Base-by-base conservation (phyloP, 2,329 filamentous ascomycete genomes). In the Hymenoscyphus repandus region DNA sequence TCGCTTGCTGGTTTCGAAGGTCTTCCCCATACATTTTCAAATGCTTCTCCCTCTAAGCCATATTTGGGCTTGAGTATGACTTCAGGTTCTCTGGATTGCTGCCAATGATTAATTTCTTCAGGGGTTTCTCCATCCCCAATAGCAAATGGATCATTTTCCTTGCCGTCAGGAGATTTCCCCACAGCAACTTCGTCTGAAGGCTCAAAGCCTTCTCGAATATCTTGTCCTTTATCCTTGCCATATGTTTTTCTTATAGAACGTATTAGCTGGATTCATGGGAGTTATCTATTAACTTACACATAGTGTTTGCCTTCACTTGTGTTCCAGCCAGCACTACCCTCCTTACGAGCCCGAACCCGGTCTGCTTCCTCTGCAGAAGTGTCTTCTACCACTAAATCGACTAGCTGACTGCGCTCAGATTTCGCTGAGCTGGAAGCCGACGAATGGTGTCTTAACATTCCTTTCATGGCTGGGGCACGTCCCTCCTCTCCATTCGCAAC, bases 361-460 rank as follows among this genome's bases (percentile, higher is more conserved):
- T 85, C 81, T 42, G 78, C 71, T 49, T 81, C 75, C 62, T 85
- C 82, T 5, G 80, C 82, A 42, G 80, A 67, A 40, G 69, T 74
- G 62, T 86, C 80, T 68, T 86, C 82, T 7, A 87, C 79, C 0
- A 86, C 76, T 3, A 87, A 69, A 63, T 87, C 83, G 10, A 86
- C 82, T 5, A 86, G 69, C 58, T 86, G 83, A 56, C 79, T 82
- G 53, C 71, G 72, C 56, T 77, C 76, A 1, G 80, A 83, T 51
- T 77, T 75, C 7, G 64, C 66, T 6, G 73, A 75, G 53, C 68
- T 70, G 2, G 72, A 68, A n/a, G 69, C 70, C 20, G 72, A 71
- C 6, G 78, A 80, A 43, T 76, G 64, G 51, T 73, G 70, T 39
- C 72, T 70, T 13, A 74, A 62, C 51, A 75, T 62, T 27, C 59